Evolutionary conservation across 495 filamentous ascomycete genomes (phyloP).

Genomic region (Cudoniella acicularis): DNA sequence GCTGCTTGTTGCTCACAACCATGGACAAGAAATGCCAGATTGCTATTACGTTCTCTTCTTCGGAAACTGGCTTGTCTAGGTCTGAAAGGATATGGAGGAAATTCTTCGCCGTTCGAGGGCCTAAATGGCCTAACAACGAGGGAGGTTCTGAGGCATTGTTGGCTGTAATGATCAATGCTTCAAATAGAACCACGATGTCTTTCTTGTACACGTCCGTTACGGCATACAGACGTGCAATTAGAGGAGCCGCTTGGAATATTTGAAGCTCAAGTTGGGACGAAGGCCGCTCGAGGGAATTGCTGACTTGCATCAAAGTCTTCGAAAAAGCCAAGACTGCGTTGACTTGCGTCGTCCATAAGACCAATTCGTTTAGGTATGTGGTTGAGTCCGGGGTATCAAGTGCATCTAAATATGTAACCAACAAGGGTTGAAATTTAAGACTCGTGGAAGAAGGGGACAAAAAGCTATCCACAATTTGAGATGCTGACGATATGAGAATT

Average conservation of each 20-base stretch:
- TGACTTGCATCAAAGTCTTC: constrained; percentile 63
- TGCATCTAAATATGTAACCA: constrained; percentile 65
- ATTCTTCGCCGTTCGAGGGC: constrained; percentile 71
- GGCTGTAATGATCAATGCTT: constrained; percentile 67
- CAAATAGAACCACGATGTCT: constrained; percentile 64
- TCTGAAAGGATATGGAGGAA: constrained; percentile 76
- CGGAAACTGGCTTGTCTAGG: constrained; percentile 70
- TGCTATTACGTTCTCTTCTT: constrained; percentile 53
- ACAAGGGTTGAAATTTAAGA: constrained; percentile 71
- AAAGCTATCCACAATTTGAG: constrained; percentile 72
- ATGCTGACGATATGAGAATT: constrained; percentile 63
- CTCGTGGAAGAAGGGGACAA: constrained; percentile 64
- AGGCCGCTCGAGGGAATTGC: constrained; percentile 57
- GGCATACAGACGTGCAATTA: constrained; percentile 75
- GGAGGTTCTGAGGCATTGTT: constrained; percentile 68
- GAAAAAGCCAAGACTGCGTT: constrained; percentile 61
- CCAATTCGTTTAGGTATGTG: constrained; percentile 51
- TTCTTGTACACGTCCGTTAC: constrained; percentile 61
- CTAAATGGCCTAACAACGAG: constrained; percentile 84
- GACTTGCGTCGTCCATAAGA: constrained; percentile 58
- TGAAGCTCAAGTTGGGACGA: constrained; percentile 67
- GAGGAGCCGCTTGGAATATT: constrained; percentile 70
- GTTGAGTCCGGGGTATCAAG: constrained; percentile 60
- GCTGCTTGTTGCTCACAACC: constrained; percentile 86
- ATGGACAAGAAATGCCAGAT: constrained; percentile 85